Percentiles rank a stretch among this genome's conserved stretches.
phyloP scores from a whole-genome alignment of 1,284 basidiomycete species.

The Malassezia brasiliensis region DNA sequence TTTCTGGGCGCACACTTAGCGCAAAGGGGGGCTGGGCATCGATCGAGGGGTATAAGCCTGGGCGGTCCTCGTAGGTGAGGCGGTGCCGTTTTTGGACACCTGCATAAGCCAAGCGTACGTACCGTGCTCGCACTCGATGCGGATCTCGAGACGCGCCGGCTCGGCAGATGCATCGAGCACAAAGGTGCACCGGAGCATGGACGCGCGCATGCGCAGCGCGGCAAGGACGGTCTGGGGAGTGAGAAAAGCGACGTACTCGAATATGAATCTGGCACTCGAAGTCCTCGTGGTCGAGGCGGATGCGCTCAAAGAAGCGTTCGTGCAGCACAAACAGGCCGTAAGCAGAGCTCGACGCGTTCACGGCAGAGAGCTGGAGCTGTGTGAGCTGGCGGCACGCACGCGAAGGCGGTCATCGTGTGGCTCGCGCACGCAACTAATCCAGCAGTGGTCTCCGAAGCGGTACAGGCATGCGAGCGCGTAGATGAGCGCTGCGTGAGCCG shows the following conservation, averaged over 20 bases:
- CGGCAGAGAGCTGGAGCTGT: constrained; percentile 30
- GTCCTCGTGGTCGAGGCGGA: neutral
- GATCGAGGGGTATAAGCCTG: constrained; percentile 23
- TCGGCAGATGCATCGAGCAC: neutral
- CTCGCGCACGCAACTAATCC: constrained; percentile 9
- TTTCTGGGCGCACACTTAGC: constrained; percentile 17
- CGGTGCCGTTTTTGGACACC: constrained; percentile 31
- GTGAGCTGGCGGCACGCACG: neutral
- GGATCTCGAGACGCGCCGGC: neutral
- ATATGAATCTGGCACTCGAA: constrained; percentile 31
- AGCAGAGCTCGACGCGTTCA: constrained; percentile 37
- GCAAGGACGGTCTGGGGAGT: constrained; percentile 20
- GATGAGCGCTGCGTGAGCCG: constrained; percentile 5
- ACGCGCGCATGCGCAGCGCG: constrained; percentile 23
- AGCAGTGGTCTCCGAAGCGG: constrained; percentile 10
- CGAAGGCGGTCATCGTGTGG: neutral
- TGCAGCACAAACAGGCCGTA: constrained; percentile 34
- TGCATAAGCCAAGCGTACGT: neutral
- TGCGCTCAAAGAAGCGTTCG: constrained; percentile 27
- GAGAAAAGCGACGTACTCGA: constrained; percentile 11
- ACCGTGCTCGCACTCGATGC: constrained; percentile 5
- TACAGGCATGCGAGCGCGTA: constrained; percentile 10
- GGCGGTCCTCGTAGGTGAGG: constrained; percentile 31
- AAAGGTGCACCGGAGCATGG: constrained; percentile 9
- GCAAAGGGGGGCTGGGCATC: constrained; percentile 24